Percentiles rank a stretch among this genome's conserved stretches.
These are phyloP conservation scores for Senna tora DNA, from an alignment of 306 rosid species.

Conservation along the genomic window DNA sequence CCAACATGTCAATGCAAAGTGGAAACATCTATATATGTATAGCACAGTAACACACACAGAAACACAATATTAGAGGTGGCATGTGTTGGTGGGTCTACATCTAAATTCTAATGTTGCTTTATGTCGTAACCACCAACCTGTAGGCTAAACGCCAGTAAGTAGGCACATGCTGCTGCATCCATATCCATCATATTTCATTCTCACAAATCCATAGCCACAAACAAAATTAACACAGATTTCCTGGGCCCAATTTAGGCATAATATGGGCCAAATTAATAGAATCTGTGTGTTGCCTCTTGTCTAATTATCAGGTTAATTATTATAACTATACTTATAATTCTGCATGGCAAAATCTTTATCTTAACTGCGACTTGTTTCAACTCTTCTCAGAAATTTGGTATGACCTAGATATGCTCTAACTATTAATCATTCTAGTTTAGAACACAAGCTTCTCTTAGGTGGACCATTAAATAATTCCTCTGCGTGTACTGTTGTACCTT, in stretches of 20 bases:
- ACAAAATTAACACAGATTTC: slow-evolving; percentile 47
- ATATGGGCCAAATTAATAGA: slow-evolving; percentile 52
- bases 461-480: slow-evolving; percentile 57
- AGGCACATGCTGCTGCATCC: slow-evolving; percentile 54
- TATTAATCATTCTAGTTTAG: slow-evolving; percentile 44
- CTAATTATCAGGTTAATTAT: slow-evolving; percentile 13
- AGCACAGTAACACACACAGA: slow-evolving; percentile 10
- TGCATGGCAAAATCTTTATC: slow-evolving; percentile 33
- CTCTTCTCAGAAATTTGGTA: slow-evolving; percentile 20
- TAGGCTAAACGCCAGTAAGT: slow-evolving; percentile 43
- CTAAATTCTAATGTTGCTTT: slow-evolving; percentile 34
- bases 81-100: slow-evolving; percentile 55
- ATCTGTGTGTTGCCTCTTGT: slow-evolving; percentile 36
- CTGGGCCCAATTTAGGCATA: slow-evolving; percentile 56
- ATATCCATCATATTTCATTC: slow-evolving; percentile 29
- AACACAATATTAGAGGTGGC: slow-evolving; percentile 34
- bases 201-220: slow-evolving; percentile 29
- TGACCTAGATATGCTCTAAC: slow-evolving; percentile 45
- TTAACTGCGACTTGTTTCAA: slow-evolving; percentile 36
- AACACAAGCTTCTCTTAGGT: slow-evolving; percentile 42
- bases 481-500: slow-evolving; percentile 41
- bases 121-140: slow-evolving; percentile 56
- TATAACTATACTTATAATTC: slow-evolving; percentile 12
- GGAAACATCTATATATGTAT: slow-evolving; percentile 25
- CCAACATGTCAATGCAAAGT: slow-evolving; percentile 36